Evolutionary conservation across 2,329 filamentous ascomycete species (phyloP), one percentile per base, ranked within the genome.

Genomic region (Xylariaceae sp.): DNA sequence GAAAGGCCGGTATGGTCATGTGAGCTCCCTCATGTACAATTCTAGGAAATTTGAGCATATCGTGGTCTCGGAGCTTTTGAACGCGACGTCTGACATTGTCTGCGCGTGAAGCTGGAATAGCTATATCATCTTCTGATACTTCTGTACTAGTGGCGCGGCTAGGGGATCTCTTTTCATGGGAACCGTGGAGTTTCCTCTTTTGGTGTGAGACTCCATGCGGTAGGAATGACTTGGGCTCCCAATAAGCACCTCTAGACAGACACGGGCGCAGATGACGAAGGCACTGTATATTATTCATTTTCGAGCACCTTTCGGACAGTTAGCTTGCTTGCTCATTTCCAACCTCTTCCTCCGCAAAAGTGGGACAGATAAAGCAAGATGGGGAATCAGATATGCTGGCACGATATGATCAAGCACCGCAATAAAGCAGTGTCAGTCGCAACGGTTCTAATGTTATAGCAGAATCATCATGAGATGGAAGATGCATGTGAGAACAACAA

Each of bases 211-310:
- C 11, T 11, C 21, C 36, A 46, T 33, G 56, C 21, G 24, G 14
- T 5, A n/a, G n/a, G n/a, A 15, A 13, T 19, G 43, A 27, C 17
- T 29, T 34, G 35, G 24, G 15, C 21, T 24, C 11, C 7, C 11
- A 24, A 26, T 26, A 41, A n/a, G 62, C 51, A 12, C 23, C 40
- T 17, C 8, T 33, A 40, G 62, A 69, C 32, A 76, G 64, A 52
- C 73, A 74, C 7, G 76, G 78, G 41, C 76, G 71, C 46, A 82
- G 62, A 51, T 77, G 76, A 28, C 62, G 67, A 44, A 75, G 65
- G 50, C 62, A 60, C 40, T 57, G 54, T 34, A 53, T 56, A 57
- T 54, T 60, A 42, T 59, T 72, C 70, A 74, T 77, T 64, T 19
- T 43, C 45, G 38, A 50, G 32, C 40, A 9, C 17, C 34, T 50